phyloP scores from a whole-genome alignment of 805 yeast species.

The Danielia reshetovae region DNA sequence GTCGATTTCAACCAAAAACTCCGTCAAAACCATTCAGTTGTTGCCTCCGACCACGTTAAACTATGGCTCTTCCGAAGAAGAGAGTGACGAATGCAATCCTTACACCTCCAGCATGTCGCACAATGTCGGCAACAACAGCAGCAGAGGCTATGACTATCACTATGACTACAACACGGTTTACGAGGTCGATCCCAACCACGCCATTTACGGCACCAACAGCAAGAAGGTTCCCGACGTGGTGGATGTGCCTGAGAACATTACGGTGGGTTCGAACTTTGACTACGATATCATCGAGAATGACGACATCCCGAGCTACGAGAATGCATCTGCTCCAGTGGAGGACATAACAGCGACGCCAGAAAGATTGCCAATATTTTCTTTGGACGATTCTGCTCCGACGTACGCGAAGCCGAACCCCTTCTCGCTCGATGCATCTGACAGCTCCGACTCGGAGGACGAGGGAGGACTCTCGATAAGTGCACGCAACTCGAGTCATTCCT shows the following conservation, averaged over 20 bases:
- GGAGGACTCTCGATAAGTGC: constrained; percentile 38
- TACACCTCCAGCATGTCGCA: constrained; percentile 59
- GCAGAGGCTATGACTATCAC: constrained; percentile 70
- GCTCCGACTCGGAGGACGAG: constrained; percentile 21
- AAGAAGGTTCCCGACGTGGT: constrained; percentile 36
- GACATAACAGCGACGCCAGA: constrained; percentile 3
- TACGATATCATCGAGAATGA: constrained; percentile 32
- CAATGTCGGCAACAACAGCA: constrained; percentile 57
- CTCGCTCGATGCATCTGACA: constrained; percentile 8
- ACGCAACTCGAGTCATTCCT: constrained; percentile 37
- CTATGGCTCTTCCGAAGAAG: constrained; percentile 61
- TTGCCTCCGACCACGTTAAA: constrained; percentile 86
- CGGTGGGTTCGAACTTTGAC: constrained; percentile 37
- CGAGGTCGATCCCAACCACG: constrained; percentile 46
- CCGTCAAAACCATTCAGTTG: constrained; percentile 61
- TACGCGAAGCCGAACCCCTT: constrained; percentile 9
- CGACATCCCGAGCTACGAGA: constrained; percentile 11
- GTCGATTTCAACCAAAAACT: constrained; percentile 26
- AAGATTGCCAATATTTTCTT: constrained; percentile 16
- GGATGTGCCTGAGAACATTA: constrained; percentile 45
- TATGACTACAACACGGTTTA: constrained; percentile 81
- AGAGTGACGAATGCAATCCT: constrained; percentile 54
- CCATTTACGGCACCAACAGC: constrained; percentile 28
- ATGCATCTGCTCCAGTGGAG: neutral
- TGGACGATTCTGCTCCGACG: constrained; percentile 15